phyloP scores from a whole-genome alignment of 176 grass and related monocot genomes.

The Oryza rufipogon region DNA sequence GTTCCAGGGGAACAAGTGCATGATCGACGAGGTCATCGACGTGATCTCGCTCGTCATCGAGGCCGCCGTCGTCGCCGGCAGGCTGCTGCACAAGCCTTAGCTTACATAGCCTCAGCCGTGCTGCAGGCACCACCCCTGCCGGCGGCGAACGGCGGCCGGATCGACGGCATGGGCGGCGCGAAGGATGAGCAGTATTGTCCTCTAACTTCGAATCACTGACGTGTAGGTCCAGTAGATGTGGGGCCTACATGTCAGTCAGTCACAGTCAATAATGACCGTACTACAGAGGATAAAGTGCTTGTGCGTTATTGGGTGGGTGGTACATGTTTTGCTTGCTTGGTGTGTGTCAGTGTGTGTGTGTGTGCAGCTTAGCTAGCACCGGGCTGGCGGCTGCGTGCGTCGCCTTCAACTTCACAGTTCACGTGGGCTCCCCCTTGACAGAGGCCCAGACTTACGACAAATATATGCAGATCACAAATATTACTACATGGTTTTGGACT shows the following conservation, averaged over 20 bases:
- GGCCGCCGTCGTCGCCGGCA: slow-evolving; percentile 78
- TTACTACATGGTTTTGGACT: slow-evolving; percentile 1
- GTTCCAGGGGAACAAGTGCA: slow-evolving; percentile 85
- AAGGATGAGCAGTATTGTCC: background rate
- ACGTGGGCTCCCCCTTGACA: slow-evolving; percentile 29
- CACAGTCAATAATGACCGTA: no score
- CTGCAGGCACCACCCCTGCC: background rate
- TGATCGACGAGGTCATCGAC: slow-evolving; percentile 85
- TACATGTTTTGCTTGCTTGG: slow-evolving; percentile 44
- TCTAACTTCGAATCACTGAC: no score
- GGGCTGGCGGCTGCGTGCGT: background rate
- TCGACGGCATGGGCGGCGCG: background rate
- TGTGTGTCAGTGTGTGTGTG: background rate
- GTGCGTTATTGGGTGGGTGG: slow-evolving; percentile 29
- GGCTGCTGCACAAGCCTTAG: slow-evolving; percentile 84
- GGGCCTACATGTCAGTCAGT: no score
- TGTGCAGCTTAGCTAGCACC: background rate
- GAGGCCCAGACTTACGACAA: slow-evolving; percentile 28
- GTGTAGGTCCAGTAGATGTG: no score
- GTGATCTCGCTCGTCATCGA: slow-evolving; percentile 76
- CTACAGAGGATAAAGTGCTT: background rate
- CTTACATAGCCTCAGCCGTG: background rate
- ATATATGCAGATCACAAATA: slow-evolving; percentile 21
- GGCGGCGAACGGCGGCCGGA: no score
- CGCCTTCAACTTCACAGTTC: slow-evolving; percentile 9